These are phyloP conservation scores for Sphagnum magellanicum DNA, from an alignment of 228 moss, liverwort and hornwort genomes.

Conservation along the genomic window DNA sequence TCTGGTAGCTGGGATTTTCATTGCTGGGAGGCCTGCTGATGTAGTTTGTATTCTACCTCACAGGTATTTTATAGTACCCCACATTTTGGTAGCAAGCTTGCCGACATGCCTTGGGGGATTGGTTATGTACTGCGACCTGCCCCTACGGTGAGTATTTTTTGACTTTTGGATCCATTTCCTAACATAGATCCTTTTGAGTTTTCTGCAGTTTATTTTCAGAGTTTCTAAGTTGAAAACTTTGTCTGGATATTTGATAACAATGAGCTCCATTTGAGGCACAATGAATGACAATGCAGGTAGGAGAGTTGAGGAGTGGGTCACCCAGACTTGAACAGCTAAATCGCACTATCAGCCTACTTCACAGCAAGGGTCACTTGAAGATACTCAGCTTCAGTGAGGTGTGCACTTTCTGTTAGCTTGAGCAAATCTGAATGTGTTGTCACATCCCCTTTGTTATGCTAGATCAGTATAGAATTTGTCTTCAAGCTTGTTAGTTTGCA, in stretches of 20 bases:
- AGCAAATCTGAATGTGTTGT: too few relatives aligned
- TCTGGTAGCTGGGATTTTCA: too few relatives aligned
- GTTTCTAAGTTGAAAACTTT: too few relatives aligned
- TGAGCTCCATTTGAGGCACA: conserved; percentile 5
- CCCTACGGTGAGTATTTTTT: conserved; percentile 57
- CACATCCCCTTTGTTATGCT: too few relatives aligned
- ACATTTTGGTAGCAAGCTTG: conserved; percentile 99
- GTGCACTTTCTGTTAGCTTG: conserved; percentile 1
- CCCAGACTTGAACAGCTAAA: conserved; percentile 93
- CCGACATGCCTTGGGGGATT: conserved; percentile 97
- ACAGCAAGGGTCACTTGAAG: conserved; percentile 72
- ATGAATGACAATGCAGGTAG: conserved; percentile 39
- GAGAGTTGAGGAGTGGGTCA: conserved; percentile 87
- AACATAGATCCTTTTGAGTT: background rate
- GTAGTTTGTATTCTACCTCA: background rate
- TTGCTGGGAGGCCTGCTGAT: too few relatives aligned
- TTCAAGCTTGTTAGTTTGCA: too few relatives aligned
- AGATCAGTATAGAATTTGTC: too few relatives aligned
- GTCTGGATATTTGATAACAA: background rate
- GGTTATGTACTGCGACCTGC: conserved; percentile 96
- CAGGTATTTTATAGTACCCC: conserved; percentile 98
- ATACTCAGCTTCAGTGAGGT: conserved; percentile 99
- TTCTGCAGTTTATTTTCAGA: background rate
- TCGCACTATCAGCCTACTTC: conserved; percentile 59
- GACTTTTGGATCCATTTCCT: background rate